Evolutionary conservation across 805 yeast species (phyloP).

Genomic region (Yarrowia porcina): DNA sequence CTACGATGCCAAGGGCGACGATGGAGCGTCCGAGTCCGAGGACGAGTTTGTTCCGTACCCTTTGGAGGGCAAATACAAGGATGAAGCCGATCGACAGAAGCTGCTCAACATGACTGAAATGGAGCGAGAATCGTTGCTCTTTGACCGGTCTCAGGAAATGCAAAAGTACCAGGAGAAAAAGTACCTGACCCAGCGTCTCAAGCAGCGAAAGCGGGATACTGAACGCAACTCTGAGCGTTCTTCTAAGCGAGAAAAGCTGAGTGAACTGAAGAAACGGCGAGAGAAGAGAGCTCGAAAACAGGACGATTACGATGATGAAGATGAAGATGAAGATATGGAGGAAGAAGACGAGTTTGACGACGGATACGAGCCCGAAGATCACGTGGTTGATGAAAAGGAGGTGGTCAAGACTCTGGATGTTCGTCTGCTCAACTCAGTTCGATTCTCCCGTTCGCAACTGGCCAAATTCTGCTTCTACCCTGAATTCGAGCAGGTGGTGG

Average conservation of each 20-base stretch:
- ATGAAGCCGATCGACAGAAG: conserved; percentile 68
- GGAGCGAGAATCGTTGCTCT: conserved; percentile 84
- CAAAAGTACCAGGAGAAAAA: conserved; percentile 82
- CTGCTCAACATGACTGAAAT: conserved; percentile 79
- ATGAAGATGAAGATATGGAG: conserved; percentile 41
- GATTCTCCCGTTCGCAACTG: conserved; percentile 74
- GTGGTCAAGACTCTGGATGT: conserved; percentile 47
- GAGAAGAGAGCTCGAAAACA: conserved; percentile 46
- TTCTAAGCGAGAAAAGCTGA: conserved; percentile 49
- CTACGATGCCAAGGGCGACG: conserved; percentile 32
- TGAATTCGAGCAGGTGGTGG: conserved; percentile 64
- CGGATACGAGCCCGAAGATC: conserved; percentile 51
- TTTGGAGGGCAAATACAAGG: conserved; percentile 83
- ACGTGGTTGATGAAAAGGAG: conserved; percentile 39
- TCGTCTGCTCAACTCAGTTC: conserved; percentile 65
- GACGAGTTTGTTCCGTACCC: conserved; percentile 67
- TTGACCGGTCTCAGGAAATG: conserved; percentile 89
- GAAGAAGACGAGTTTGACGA: conserved; percentile 43
- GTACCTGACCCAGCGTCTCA: conserved; percentile 77
- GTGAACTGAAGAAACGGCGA: conserved; percentile 72
- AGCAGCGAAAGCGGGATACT: conserved; percentile 39
- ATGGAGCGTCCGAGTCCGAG: conserved; percentile 39
- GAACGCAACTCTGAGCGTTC: conserved; percentile 33
- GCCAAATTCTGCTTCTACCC: conserved; percentile 78
- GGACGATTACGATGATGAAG: conserved; percentile 28